Base-by-base conservation (phyloP, 1,139 yeast species). In the Hanseniaspora uvarum region DNA sequence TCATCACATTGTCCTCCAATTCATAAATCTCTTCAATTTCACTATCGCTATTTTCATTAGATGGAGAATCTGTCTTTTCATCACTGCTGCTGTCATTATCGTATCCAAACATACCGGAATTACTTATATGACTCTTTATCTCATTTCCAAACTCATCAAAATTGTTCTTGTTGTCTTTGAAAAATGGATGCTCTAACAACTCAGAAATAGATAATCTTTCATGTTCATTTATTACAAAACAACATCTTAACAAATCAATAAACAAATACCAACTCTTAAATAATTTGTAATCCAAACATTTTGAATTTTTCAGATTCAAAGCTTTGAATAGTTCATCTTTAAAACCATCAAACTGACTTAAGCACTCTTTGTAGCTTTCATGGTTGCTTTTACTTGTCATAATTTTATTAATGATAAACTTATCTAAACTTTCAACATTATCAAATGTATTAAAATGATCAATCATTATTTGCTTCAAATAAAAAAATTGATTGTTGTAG, bases 261-360 rank as follows among this genome's bases (percentile, higher is more conserved):
- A 82, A 83, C 67, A 77, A 78, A 74, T 78, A 84, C 92, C 92
- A 84, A 63, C 84, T 84, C 37, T 80, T 75, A 65, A 83, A 82
- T 56, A 80, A 79, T 55, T 74, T 76, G 56, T 63, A 64, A 54
- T 71, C 69, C 43, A 69, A 34, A 28, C 31, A 46, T n/a, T 36
- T 50, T 1, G 24, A 4, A 38, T 50, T 50, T 21, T 50, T 50
- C 30, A 50, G 28, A 1, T 43, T 37, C 24, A 50, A 30, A 4
- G 53, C 48, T 31, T 36, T 50, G 34, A 50, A 50, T 18, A 50
- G 12, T 8, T 44, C 43, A n/a, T 50, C 40, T 21, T 50, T 50
- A 33, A 50, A 43, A 26, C 31, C 38, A 16, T 30, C 31, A 26
- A 43, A 34, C n/a, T 37, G 7, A 3, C n/a, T 14, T 26, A 50